These are phyloP conservation scores for Globisporangium recalcitrans DNA, from an alignment of 352 stramenopile species.

Conservation along the genomic window DNA sequence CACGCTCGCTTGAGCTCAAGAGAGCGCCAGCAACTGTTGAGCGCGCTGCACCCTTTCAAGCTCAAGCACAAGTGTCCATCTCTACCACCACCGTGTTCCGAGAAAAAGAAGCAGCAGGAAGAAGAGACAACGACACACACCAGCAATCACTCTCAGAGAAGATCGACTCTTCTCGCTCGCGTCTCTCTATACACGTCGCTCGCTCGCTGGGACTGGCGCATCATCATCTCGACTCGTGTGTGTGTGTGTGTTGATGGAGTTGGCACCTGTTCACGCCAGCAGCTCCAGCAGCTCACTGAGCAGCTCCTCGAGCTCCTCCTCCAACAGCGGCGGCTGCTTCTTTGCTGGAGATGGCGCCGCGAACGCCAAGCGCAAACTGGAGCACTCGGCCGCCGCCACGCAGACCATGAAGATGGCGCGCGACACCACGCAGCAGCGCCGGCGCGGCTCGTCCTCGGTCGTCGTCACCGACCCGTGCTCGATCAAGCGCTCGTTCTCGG, in stretches of 20 bases:
- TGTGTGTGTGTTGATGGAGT: conserved; percentile 36
- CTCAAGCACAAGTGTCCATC: background rate
- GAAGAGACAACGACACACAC: background rate
- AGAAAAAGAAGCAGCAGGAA: conserved; percentile 4
- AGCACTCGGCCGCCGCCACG: conserved; percentile 15
- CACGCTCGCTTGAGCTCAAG: no score
- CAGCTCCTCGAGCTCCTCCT: background rate
- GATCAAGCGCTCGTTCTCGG: conserved; percentile 60
- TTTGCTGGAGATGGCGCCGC: conserved; percentile 24
- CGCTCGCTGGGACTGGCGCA: background rate
- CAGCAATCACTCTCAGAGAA: background rate
- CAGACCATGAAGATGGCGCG: conserved; percentile 19
- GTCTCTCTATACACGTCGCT: conserved; percentile 3
- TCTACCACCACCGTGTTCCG: background rate
- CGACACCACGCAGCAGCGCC: conserved; percentile 28
- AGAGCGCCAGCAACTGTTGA: background rate
- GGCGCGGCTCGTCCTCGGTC: conserved; percentile 31
- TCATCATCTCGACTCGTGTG: background rate
- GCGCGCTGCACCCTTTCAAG: conserved; percentile 2
- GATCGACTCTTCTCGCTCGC: background rate
- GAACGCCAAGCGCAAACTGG: conserved; percentile 68
- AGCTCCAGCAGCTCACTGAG: conserved; percentile 4
- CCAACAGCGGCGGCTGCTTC: conserved; percentile 16
- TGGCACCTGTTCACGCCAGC: conserved; percentile 11
- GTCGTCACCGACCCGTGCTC: conserved; percentile 16